Percentiles rank a stretch among this genome's conserved stretches.
Evolutionary conservation across 495 filamentous ascomycete species (phyloP).

Genomic region (Niebla homalea): DNA sequence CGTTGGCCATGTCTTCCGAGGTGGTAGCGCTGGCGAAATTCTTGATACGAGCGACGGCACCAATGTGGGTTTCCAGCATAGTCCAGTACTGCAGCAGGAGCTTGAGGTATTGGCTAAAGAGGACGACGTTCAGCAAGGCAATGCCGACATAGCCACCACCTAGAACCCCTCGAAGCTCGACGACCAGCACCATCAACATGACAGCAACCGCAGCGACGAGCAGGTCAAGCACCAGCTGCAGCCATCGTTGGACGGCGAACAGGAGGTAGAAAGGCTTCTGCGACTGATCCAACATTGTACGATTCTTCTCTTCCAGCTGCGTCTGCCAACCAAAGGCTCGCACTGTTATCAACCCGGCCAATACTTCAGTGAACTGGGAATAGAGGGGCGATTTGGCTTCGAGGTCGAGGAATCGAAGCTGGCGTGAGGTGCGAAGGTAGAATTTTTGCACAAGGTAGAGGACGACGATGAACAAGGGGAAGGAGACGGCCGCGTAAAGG

Average conservation of each 20-base stretch:
- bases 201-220: constrained; percentile 36
- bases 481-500: constrained; percentile 35
- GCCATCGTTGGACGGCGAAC: constrained; percentile 40
- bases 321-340: constrained; percentile 45
- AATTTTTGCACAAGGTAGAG: constrained; percentile 44
- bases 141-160: constrained; percentile 42
- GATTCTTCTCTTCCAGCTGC: constrained; percentile 33
- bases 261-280: constrained; percentile 48
- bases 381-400: constrained; percentile 49
- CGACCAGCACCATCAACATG: constrained; percentile 33
- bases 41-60: constrained; percentile 45
- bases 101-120: constrained; percentile 39
- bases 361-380: constrained; percentile 43
- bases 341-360: constrained; percentile 36
- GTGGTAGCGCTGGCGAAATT: constrained; percentile 36
- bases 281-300: constrained; percentile 39
- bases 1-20: constrained; percentile 32
- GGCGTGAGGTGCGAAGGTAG: constrained; percentile 52
- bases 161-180: constrained; percentile 29
- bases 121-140: constrained; percentile 44
- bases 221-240: constrained; percentile 36
- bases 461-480: constrained; percentile 33
- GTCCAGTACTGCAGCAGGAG: constrained; percentile 44
- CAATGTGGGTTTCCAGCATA: constrained; percentile 42
- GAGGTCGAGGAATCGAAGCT: constrained; percentile 49